Conservation (phyloP, 371 early-diverging fungal genomes). For the Mortierella sp. region DNA sequence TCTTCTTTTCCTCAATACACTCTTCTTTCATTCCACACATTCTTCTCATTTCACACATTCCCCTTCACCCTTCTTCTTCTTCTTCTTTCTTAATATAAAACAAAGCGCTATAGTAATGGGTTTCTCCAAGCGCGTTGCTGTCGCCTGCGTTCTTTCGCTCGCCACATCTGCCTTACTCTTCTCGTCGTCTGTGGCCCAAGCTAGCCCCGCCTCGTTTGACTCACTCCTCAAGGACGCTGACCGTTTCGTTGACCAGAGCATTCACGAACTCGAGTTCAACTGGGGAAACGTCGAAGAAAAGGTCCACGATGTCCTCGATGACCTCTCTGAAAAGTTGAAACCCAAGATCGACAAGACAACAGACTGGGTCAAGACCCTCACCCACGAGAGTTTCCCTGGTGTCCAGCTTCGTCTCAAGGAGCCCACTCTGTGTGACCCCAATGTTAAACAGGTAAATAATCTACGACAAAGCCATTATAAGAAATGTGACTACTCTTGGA, state of each 20-base stretch:
- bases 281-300: slow-evolving; percentile 55
- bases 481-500: too few species aligned
- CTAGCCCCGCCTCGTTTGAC: slow-evolving; percentile 34
- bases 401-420: slow-evolving; percentile 81
- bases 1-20: slow-evolving; percentile 1
- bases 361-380: slow-evolving; percentile 60
- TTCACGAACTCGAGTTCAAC: slow-evolving; percentile 38
- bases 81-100: too few species aligned
- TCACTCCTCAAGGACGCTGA: slow-evolving; percentile 37
- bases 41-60: neutral
- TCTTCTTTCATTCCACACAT: slow-evolving; percentile 3
- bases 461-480: neutral
- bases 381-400: slow-evolving; percentile 77
- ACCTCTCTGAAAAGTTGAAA: slow-evolving; percentile 47
- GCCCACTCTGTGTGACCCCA: slow-evolving; percentile 80
- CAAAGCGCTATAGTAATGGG: slow-evolving; percentile 21
- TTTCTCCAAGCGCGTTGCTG: slow-evolving; percentile 43
- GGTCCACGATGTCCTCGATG: slow-evolving; percentile 49
- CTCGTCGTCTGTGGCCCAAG: slow-evolving; percentile 27
- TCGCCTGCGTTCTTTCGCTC: slow-evolving; percentile 53
- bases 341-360: slow-evolving; percentile 45
- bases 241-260: slow-evolving; percentile 50
- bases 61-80: too few species aligned
- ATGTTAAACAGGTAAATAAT: slow-evolving; percentile 76
- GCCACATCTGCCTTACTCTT: slow-evolving; percentile 50